phyloP scores from a whole-genome alignment of 2,329 filamentous ascomycete species.

The Talaromyces sp. region DNA sequence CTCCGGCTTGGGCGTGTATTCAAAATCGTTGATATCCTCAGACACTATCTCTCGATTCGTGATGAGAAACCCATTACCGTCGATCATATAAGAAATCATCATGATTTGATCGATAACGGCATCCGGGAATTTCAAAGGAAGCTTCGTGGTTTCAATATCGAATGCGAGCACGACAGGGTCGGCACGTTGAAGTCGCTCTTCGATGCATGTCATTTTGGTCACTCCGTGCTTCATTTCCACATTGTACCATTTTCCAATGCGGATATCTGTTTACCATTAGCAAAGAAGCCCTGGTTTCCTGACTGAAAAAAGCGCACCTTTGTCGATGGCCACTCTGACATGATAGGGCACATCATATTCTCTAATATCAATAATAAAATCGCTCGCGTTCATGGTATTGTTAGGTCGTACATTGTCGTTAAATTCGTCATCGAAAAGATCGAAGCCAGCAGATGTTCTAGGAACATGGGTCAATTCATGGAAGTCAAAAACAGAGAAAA shows the following conservation, averaged over 20 bases:
- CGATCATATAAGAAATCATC: slow-evolving; percentile 99
- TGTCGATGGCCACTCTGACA: slow-evolving; percentile 95
- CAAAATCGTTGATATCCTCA: slow-evolving; percentile 94
- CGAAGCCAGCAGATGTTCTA: slow-evolving; percentile 74
- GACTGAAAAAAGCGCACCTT: slow-evolving; percentile 48
- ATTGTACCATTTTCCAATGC: slow-evolving; percentile 94
- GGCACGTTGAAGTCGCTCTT: slow-evolving; percentile 80
- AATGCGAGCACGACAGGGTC: slow-evolving; percentile 98
- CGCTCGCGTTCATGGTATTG: slow-evolving; percentile 80
- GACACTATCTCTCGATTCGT: slow-evolving; percentile 97
- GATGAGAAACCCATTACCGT: slow-evolving; percentile 94
- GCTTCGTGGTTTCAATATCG: slow-evolving; percentile 96
- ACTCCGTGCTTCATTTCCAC: slow-evolving; percentile 90
- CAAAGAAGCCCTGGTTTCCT: neutral
- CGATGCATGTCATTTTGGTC: slow-evolving; percentile 75
- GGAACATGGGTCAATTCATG: slow-evolving; percentile 13
- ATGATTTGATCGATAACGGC: slow-evolving; percentile 93
- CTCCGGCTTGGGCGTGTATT: slow-evolving; percentile 95
- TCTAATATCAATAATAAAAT: slow-evolving; percentile 96
- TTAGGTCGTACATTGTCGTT: slow-evolving; percentile 74
- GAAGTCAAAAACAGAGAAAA: neutral
- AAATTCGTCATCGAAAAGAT: slow-evolving; percentile 91
- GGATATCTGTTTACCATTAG: slow-evolving; percentile 61
- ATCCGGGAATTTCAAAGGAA: slow-evolving; percentile 94
- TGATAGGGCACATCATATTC: slow-evolving; percentile 99